Evolutionary conservation across 495 filamentous ascomycete species (phyloP).

Genomic region (Lepidopterella palustris): DNA sequence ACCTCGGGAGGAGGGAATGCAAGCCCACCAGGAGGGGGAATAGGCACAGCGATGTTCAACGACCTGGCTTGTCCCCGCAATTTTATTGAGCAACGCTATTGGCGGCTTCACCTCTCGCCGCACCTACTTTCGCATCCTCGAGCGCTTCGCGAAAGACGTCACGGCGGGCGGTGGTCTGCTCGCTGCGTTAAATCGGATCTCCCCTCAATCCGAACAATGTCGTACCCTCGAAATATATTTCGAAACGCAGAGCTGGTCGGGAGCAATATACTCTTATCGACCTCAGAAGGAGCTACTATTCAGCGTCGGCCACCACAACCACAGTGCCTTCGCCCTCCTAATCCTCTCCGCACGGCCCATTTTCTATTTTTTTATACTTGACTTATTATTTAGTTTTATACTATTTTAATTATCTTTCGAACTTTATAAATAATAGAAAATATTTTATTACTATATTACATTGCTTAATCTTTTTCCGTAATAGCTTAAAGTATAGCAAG

Average conservation of each 20-base stretch:
- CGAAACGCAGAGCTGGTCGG: constrained; percentile 25
- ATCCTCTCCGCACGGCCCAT: constrained; percentile 17
- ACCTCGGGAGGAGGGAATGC: neutral
- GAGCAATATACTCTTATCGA: constrained; percentile 33
- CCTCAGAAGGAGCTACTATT: constrained; percentile 12
- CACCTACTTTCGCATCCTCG: constrained; percentile 20
- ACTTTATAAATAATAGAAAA: too few relatives aligned
- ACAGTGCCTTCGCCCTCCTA: constrained; percentile 5
- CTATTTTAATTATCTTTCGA: too few relatives aligned
- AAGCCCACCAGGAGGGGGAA: constrained; percentile 29
- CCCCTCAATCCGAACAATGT: neutral
- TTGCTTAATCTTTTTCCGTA: too few relatives aligned
- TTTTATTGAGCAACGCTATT: constrained; percentile 34
- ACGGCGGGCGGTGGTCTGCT: neutral
- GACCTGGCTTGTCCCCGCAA: constrained; percentile 34
- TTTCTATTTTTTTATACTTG: too few relatives aligned
- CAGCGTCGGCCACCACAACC: neutral
- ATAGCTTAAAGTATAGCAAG: too few relatives aligned
- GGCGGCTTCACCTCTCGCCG: constrained; percentile 29
- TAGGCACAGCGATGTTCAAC: constrained; percentile 33
- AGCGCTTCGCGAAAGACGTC: constrained; percentile 12
- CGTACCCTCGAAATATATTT: constrained; percentile 11
- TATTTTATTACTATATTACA: too few relatives aligned
- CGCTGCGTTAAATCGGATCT: neutral
- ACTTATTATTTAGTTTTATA: too few relatives aligned